Conservation (phyloP, 495 filamentous ascomycete species). For the Hypoxylon rickii region DNA sequence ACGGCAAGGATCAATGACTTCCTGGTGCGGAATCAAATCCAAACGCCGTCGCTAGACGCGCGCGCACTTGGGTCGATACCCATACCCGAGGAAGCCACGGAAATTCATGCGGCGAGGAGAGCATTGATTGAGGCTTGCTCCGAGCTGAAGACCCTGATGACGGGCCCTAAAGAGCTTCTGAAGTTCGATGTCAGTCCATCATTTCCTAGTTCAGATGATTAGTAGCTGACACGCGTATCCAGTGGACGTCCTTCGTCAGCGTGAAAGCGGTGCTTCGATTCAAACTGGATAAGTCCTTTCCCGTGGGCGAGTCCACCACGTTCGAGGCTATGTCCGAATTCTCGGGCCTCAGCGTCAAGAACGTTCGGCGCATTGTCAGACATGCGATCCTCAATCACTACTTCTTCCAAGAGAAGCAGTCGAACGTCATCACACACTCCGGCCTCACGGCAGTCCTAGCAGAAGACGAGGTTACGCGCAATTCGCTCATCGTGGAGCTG, state of each 20-base stretch:
- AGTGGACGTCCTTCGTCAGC: slow-evolving; percentile 29
- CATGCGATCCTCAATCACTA: slow-evolving; percentile 32
- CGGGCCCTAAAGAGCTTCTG: slow-evolving; percentile 17
- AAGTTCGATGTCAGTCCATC: slow-evolving; percentile 3
- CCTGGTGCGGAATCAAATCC: slow-evolving; percentile 7
- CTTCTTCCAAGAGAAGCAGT: slow-evolving; percentile 22
- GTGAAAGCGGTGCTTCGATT: slow-evolving; percentile 31
- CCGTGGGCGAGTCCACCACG: slow-evolving; percentile 19
- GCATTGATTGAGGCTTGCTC: slow-evolving; percentile 26
- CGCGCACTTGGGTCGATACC: slow-evolving; percentile 15
- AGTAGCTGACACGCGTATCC: background rate
- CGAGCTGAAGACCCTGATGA: slow-evolving; percentile 20
- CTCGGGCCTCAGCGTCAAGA: slow-evolving; percentile 17
- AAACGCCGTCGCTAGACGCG: slow-evolving; percentile 21
- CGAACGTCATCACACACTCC: slow-evolving; percentile 27
- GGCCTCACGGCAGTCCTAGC: slow-evolving; percentile 21
- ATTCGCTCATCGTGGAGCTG: slow-evolving; percentile 19
- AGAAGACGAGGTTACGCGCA: slow-evolving; percentile 8
- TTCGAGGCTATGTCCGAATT: slow-evolving; percentile 28
- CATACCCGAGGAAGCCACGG: slow-evolving; percentile 11
- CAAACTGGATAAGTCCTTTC: slow-evolving; percentile 28
- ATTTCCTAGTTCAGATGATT: background rate
- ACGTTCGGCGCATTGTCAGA: slow-evolving; percentile 22
- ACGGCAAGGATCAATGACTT: slow-evolving; percentile 19
- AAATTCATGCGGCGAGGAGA: slow-evolving; percentile 3